A percentile compares a stretch with the other conserved stretches of the same genome.
phyloP scores from a whole-genome alignment of 306 rosid species.

The Quercus agrifolia region DNA sequence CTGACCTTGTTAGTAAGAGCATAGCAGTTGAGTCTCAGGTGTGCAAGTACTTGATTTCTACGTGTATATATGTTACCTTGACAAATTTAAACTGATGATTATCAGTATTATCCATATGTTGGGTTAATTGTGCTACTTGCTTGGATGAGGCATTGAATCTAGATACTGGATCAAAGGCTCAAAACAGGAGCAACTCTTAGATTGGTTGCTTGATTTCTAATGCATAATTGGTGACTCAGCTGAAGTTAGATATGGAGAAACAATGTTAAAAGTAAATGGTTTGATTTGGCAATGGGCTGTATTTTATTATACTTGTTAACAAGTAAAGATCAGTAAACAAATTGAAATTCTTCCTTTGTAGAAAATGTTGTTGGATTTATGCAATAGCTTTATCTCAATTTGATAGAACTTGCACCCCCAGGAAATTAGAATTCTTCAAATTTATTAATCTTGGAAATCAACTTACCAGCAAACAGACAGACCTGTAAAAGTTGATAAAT shows the following conservation, averaged over 20 bases:
- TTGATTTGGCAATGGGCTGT: neutral
- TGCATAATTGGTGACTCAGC: neutral
- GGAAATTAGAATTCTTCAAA: neutral
- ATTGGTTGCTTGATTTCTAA: neutral
- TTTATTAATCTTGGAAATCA: neutral
- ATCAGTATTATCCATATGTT: neutral
- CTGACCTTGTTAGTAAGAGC: constrained; percentile 95
- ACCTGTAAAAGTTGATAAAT: constrained; percentile 16
- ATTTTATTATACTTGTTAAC: neutral
- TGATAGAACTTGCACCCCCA: neutral
- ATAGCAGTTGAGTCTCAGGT: constrained; percentile 89
- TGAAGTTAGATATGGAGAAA: neutral
- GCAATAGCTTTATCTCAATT: neutral
- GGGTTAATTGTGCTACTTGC: constrained; percentile 12
- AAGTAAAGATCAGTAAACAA: neutral
- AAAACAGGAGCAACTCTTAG: no score
- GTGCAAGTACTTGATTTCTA: constrained; percentile 18
- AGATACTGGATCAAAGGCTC: neutral
- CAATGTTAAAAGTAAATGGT: neutral
- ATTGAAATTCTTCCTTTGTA: neutral
- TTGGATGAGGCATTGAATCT: constrained; percentile 13
- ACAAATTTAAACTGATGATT: neutral
- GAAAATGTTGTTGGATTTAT: neutral
- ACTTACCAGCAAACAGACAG: neutral
- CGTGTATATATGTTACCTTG: constrained; percentile 2